A percentile compares a stretch with the other conserved stretches of the same genome.
These are phyloP conservation scores for Xerophyta viscosa DNA, from an alignment of 106 monocot species.

Conservation along the genomic window DNA sequence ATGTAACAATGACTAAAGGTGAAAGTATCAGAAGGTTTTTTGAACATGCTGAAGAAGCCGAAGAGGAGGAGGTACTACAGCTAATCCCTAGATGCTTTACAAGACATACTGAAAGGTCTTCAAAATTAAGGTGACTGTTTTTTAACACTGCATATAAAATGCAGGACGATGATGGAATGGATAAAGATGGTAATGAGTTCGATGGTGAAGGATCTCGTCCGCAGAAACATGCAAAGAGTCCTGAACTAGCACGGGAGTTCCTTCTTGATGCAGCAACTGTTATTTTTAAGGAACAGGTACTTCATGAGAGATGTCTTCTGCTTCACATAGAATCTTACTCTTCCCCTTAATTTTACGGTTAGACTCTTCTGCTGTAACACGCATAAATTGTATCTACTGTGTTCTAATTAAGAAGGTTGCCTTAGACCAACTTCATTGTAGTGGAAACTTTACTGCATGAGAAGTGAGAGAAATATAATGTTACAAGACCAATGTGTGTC, in stretches of 20 bases:
- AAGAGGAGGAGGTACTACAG: slow-evolving; percentile 86
- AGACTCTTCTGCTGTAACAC: too few relatives aligned
- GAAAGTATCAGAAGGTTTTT: slow-evolving; percentile 79
- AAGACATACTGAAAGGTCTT: neutral
- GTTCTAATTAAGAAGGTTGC: too few relatives aligned
- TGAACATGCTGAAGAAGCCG: slow-evolving; percentile 98
- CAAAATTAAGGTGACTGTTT: neutral
- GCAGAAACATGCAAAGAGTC: slow-evolving; percentile 98
- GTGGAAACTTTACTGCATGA: too few relatives aligned
- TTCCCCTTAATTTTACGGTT: neutral
- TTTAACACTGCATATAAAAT: slow-evolving; percentile 1
- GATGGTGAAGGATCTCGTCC: slow-evolving; percentile 75
- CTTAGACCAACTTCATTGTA: too few relatives aligned
- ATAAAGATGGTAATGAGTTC: slow-evolving; percentile 83
- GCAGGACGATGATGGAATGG: slow-evolving; percentile 90
- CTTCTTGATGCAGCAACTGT: slow-evolving; percentile 96
- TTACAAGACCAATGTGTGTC: too few relatives aligned
- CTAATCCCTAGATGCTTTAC: neutral
- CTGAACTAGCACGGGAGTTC: slow-evolving; percentile 97
- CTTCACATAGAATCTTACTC: neutral
- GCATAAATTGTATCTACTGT: too few relatives aligned
- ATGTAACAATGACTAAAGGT: slow-evolving; percentile 81
- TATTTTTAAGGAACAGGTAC: slow-evolving; percentile 98
- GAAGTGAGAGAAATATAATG: too few relatives aligned
- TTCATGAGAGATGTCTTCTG: neutral